These are phyloP conservation scores for Serendipita sp. DNA, from an alignment of 768 basidiomycete genomes.

Conservation along the genomic window DNA sequence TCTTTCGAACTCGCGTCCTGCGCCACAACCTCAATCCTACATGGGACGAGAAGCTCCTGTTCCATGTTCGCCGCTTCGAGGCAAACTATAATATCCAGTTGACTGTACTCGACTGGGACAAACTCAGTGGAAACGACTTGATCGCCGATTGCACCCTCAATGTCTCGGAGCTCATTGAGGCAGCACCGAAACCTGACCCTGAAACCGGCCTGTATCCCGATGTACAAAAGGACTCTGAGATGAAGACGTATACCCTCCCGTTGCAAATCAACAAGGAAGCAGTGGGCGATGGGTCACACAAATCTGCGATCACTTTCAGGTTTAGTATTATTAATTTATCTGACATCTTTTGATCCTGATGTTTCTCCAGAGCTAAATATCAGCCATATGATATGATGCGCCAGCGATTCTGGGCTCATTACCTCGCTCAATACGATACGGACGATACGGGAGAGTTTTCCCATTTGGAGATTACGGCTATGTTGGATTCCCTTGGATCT, in stretches of 20 bases:
- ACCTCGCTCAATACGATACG: constrained; percentile 76
- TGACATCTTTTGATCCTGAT: constrained; percentile 6
- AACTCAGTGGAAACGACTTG: constrained; percentile 73
- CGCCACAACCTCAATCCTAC: constrained; percentile 71
- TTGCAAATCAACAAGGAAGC: constrained; percentile 44
- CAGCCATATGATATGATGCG: constrained; percentile 87
- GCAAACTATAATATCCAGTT: constrained; percentile 61
- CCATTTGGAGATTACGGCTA: constrained; percentile 74
- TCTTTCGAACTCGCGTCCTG: constrained; percentile 82
- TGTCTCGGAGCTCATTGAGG: constrained; percentile 49
- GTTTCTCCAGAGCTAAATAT: constrained; percentile 58
- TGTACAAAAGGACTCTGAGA: constrained; percentile 27
- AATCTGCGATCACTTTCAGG: constrained; percentile 55
- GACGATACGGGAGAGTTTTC: constrained; percentile 65
- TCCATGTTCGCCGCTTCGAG: constrained; percentile 86
- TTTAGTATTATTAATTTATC: constrained; percentile 16
- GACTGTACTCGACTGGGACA: constrained; percentile 92
- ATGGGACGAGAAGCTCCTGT: constrained; percentile 92
- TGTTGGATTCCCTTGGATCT: constrained; percentile 94
- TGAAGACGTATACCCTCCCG: constrained; percentile 58
- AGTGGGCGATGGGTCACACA: constrained; percentile 56
- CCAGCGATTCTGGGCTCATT: constrained; percentile 80
- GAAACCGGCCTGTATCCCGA: constrained; percentile 24
- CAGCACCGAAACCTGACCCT: constrained; percentile 44
- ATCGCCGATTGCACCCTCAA: constrained; percentile 67